phyloP scores from a whole-genome alignment of 2,329 filamentous ascomycete species.

The Rhynchosporium graminicola region DNA sequence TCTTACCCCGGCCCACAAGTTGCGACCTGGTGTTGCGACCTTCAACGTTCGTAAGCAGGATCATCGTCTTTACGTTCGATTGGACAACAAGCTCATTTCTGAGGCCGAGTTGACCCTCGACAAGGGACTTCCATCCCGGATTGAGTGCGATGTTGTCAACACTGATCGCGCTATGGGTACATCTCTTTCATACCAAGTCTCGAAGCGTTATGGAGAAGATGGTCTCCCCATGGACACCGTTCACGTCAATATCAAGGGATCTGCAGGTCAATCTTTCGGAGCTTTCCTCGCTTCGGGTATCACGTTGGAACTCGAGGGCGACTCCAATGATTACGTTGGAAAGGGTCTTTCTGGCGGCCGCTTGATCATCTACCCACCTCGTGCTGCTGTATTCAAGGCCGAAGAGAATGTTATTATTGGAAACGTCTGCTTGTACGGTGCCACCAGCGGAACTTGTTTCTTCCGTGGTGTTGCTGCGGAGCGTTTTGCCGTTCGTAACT shows the following conservation, averaged over 20 bases:
- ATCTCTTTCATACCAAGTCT: constrained; percentile 93
- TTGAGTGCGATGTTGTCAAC: constrained; percentile 96
- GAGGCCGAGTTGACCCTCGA: constrained; percentile 93
- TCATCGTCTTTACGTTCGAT: constrained; percentile 85
- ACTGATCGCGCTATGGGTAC: constrained; percentile 93
- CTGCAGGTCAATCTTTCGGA: constrained; percentile 94
- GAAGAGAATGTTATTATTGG: constrained; percentile 95
- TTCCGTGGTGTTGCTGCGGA: constrained; percentile 97
- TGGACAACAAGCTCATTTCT: constrained; percentile 96
- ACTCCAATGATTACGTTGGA: constrained; percentile 94
- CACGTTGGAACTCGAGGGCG: constrained; percentile 92
- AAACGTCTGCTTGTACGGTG: constrained; percentile 94
- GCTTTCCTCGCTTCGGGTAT: constrained; percentile 91
- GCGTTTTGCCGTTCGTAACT: constrained; percentile 95
- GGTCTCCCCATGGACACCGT: constrained; percentile 91
- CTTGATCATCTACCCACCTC: constrained; percentile 89
- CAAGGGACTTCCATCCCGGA: constrained; percentile 88
- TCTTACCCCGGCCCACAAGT: constrained; percentile 91
- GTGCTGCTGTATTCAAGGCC: constrained; percentile 87
- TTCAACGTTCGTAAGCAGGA: constrained; percentile 99
- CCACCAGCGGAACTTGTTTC: constrained; percentile 87
- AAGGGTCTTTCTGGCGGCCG: constrained; percentile 94
- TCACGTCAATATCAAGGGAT: constrained; percentile 94
- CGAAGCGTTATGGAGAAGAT: constrained; percentile 85
- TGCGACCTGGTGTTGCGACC: constrained; percentile 89